phyloP scores from a whole-genome alignment of 2,329 filamentous ascomycete species.

The Ceratocystis diversiconidia region DNA sequence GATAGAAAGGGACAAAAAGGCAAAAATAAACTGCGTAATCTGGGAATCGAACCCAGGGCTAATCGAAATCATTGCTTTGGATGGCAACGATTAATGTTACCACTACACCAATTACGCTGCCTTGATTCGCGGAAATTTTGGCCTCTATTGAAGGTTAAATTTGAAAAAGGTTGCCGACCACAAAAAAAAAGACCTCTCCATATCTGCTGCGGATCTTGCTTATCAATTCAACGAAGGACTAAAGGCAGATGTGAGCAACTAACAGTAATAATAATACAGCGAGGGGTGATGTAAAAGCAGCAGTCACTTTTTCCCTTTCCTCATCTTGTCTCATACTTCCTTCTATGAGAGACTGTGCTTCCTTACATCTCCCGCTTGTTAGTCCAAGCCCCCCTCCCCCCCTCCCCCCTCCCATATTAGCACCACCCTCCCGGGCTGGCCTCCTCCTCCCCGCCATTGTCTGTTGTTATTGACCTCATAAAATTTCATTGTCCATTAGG shows the following conservation, averaged over 20 bases:
- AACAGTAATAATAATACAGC: too few species aligned
- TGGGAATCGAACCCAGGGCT: constrained; percentile 2
- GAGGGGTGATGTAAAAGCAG: too few species aligned
- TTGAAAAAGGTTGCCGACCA: neutral
- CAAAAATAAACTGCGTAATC: neutral
- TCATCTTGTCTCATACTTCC: too few species aligned
- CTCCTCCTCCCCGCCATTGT: neutral
- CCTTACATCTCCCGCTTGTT: too few species aligned
- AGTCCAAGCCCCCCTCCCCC: too few species aligned
- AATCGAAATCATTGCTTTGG: neutral
- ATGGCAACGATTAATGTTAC: constrained; percentile 4
- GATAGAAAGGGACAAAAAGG: neutral
- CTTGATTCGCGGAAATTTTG: neutral
- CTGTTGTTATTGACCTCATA: neutral
- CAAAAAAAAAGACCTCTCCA: neutral
- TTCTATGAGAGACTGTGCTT: too few species aligned
- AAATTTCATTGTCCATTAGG: neutral
- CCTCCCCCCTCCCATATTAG: neutral
- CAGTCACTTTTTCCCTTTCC: too few species aligned
- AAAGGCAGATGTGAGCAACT: too few species aligned
- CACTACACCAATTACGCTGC: neutral
- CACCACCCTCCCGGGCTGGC: neutral
- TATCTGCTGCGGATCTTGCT: too few species aligned
- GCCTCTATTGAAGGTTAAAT: neutral
- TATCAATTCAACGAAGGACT: too few species aligned